Percentiles rank a stretch among this genome's conserved stretches.
These are phyloP conservation scores for Emmonsia crescens DNA, from an alignment of 2,329 filamentous ascomycete genomes.

Conservation along the genomic window DNA sequence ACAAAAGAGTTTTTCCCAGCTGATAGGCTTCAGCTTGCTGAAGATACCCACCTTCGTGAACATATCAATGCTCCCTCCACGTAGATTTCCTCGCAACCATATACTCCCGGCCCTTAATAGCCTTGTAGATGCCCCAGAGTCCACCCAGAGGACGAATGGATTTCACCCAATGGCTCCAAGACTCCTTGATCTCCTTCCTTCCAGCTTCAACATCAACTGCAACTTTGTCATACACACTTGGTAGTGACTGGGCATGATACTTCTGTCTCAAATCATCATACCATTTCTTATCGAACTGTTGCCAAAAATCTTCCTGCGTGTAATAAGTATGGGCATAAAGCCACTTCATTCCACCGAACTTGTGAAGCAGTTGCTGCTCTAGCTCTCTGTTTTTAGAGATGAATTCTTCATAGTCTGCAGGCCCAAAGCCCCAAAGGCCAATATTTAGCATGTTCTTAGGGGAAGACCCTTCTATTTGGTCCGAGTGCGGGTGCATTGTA, in stretches of 20 bases:
- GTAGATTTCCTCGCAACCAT: constrained; percentile 4
- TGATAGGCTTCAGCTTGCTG: not conserved
- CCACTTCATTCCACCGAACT: constrained; percentile 71
- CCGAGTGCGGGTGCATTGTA: not conserved
- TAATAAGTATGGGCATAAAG: constrained; percentile 82
- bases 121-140: constrained; percentile 4
- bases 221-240: constrained; percentile 30
- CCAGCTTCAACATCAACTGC: constrained; percentile 4
- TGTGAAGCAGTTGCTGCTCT: constrained; percentile 49
- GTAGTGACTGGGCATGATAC: constrained; percentile 27
- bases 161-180: constrained; percentile 1
- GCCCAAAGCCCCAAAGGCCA: constrained; percentile 71
- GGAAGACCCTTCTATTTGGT: not conserved
- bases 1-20: not conserved
- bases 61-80: not conserved
- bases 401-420: constrained; percentile 46
- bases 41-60: not conserved
- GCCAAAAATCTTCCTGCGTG: constrained; percentile 44
- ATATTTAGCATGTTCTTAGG: constrained; percentile 36
- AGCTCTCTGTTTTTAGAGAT: constrained; percentile 58
- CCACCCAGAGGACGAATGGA: constrained; percentile 2
- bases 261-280: constrained; percentile 31
- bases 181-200: constrained; percentile 1
- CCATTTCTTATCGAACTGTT: constrained; percentile 28
- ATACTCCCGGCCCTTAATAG: constrained; percentile 3